phyloP scores from a whole-genome alignment of 768 basidiomycete species.

The Lactarius indigo region DNA sequence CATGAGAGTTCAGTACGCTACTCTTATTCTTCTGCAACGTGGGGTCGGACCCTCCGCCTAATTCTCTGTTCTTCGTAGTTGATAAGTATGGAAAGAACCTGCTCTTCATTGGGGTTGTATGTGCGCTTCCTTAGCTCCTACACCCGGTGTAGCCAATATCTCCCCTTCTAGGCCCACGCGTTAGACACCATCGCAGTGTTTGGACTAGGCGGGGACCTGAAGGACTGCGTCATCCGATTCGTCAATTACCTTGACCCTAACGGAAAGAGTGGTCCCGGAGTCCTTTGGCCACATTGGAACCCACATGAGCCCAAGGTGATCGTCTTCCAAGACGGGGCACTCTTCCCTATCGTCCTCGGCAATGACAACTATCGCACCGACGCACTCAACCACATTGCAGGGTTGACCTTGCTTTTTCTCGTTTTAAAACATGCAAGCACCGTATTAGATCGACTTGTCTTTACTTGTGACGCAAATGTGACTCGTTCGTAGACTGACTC shows the following conservation, averaged over 20 bases:
- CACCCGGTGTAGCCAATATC: neutral
- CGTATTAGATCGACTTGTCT: neutral
- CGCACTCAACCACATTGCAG: constrained; percentile 9
- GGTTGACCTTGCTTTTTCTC: constrained; percentile 19
- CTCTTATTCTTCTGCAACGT: neutral
- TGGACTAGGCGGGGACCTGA: constrained; percentile 7
- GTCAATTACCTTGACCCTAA: constrained; percentile 23
- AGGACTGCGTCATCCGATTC: constrained; percentile 22
- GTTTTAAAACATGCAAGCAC: constrained; percentile 11
- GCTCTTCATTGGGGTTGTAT: constrained; percentile 19
- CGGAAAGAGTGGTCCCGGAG: constrained; percentile 1
- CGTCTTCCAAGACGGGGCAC: constrained; percentile 10
- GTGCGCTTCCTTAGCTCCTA: neutral
- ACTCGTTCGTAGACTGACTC: neutral
- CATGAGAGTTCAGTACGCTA: constrained; percentile 21
- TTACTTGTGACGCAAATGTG: neutral
- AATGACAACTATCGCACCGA: constrained; percentile 20
- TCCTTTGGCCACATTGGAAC: constrained; percentile 24
- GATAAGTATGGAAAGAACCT: constrained; percentile 18
- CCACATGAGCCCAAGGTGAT: constrained; percentile 9
- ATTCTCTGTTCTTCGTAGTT: neutral
- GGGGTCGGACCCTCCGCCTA: no score
- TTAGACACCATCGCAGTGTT: constrained; percentile 15
- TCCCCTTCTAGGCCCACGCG: neutral
- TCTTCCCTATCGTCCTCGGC: constrained; percentile 6